These are phyloP conservation scores for Coccinonectria pachysandricola DNA, from an alignment of 2,329 filamentous ascomycete genomes.

Conservation along the genomic window DNA sequence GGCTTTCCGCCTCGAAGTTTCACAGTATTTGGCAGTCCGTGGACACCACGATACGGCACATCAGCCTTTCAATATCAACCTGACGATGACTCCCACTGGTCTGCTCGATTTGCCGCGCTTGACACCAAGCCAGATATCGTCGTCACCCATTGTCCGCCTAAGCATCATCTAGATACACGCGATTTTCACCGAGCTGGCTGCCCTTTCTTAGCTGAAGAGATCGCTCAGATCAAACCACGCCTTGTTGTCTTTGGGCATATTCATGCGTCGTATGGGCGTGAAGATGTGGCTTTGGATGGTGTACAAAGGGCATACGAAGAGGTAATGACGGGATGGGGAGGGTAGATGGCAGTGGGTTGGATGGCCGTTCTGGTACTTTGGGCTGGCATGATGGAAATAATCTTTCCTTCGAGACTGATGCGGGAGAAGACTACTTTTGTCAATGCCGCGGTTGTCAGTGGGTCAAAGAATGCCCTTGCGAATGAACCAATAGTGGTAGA, in stretches of 20 bases:
- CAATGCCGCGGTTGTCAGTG: constrained; percentile 9
- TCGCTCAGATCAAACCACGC: constrained; percentile 8
- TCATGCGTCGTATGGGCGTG: constrained; percentile 12
- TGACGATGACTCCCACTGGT: constrained; percentile 6
- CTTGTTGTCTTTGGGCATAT: constrained; percentile 18
- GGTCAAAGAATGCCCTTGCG: constrained; percentile 3
- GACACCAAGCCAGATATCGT: constrained; percentile 10
- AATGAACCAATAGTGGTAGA: constrained; percentile 5
- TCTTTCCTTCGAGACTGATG: not conserved
- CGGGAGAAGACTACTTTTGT: constrained; percentile 3
- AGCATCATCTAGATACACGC: constrained; percentile 15
- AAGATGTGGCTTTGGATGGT: constrained; percentile 11
- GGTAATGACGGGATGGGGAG: constrained; percentile 10
- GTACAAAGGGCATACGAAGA: constrained; percentile 11
- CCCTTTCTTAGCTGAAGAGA: constrained; percentile 10
- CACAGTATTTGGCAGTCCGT: constrained; percentile 15
- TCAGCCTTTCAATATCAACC: constrained; percentile 19
- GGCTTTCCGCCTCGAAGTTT: constrained; percentile 1
- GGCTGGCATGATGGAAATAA: constrained; percentile 2
- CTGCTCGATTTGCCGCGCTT: constrained; percentile 1
- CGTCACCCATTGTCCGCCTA: constrained; percentile 16
- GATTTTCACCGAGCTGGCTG: constrained; percentile 16
- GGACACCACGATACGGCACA: constrained; percentile 12
- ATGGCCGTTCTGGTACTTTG: constrained; percentile 9
- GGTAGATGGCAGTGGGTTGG: constrained; percentile 9